Evolutionary conservation across 1,139 yeast species (phyloP), one percentile per base, ranked within the genome.

Genomic region (Geotrichum histeridarum): DNA sequence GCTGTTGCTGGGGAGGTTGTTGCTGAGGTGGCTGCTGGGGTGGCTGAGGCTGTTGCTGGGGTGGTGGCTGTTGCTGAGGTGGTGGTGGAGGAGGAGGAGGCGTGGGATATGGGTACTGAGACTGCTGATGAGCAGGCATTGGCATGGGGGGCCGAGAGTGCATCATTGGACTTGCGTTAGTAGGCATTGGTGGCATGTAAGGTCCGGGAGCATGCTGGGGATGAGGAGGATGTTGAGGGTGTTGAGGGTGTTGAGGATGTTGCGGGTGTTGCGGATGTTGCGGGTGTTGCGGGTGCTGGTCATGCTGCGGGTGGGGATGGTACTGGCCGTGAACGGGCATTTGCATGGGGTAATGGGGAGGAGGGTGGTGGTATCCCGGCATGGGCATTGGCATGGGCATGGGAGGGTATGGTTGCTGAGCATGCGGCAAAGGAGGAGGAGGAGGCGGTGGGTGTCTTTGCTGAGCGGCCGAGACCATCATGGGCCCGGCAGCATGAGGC

Each of bases 1-100:
- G 55, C 14, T 45, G 45, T 8, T 22, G 46, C 27, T 17, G 51
- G 12, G 12, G 48, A 6, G 12, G 35, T 37, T n/a, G 48, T 12
- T 41, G 47, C 9, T 44, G 48, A 31, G 39, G 49, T 17, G 38
- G 60, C 14, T 46, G 44, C 49, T 32, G 53, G 1, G 30, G 54
- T 12, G 17, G 44, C 11, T 15, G 50, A 18, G n/a, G 35, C n/a
- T 30, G 58, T 17, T 52, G 54, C 54, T 52, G 62, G 30, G 22
- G 43, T n/a, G 17, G 43, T 35, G 42, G 61, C 14, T 46, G 57
- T 41, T 46, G 59, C 9, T 51, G 55, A n/a, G 46, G 59, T 14
- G 42, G 60, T 46, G 48, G 62, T 8, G 46, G 60, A 38, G 50
- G 61, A 38, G 37, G 48, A 9, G 42, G 56, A 30, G 53, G 60